These are phyloP conservation scores for Debaryomyces fabryi DNA, from an alignment of 1,139 yeast genomes.

Conservation along the genomic window DNA sequence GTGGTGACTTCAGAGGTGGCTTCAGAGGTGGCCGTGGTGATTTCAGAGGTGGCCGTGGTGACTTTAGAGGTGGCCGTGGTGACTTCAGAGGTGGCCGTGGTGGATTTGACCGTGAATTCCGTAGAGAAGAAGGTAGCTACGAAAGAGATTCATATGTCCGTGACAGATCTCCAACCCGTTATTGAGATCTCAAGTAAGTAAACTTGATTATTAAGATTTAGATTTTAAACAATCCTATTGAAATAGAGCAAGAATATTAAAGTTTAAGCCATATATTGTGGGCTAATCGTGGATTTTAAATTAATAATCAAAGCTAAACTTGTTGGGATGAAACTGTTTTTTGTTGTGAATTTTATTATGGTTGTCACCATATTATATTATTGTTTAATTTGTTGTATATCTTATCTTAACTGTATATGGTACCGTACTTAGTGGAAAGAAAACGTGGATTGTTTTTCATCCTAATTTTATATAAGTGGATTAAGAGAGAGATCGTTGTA, in stretches of 20 bases:
- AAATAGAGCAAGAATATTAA: background rate
- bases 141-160: constrained; percentile 48
- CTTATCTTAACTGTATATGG: constrained; percentile 11
- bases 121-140: constrained; percentile 32
- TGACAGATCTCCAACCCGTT: constrained; percentile 54
- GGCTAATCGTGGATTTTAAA: constrained; percentile 3
- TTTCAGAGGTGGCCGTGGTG: constrained; percentile 41
- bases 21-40: constrained; percentile 46
- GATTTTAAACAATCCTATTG: constrained; percentile 1
- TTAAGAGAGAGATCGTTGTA: constrained; percentile 8
- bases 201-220: background rate
- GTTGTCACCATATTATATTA: constrained; percentile 4
- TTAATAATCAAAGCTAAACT: constrained; percentile 5
- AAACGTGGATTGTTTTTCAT: constrained; percentile 9
- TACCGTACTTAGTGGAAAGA: constrained; percentile 10
- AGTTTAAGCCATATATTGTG: background rate
- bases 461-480: constrained; percentile 12
- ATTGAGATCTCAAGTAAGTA: constrained; percentile 21
- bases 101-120: constrained; percentile 35
- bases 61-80: constrained; percentile 30
- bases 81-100: constrained; percentile 44
- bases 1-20: constrained; percentile 34
- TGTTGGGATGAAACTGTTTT: constrained; percentile 2
- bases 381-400: constrained; percentile 13
- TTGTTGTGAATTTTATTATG: constrained; percentile 6